phyloP scores from a whole-genome alignment of 2,329 filamentous ascomycete species.

The Xenoacremonium recifei region DNA sequence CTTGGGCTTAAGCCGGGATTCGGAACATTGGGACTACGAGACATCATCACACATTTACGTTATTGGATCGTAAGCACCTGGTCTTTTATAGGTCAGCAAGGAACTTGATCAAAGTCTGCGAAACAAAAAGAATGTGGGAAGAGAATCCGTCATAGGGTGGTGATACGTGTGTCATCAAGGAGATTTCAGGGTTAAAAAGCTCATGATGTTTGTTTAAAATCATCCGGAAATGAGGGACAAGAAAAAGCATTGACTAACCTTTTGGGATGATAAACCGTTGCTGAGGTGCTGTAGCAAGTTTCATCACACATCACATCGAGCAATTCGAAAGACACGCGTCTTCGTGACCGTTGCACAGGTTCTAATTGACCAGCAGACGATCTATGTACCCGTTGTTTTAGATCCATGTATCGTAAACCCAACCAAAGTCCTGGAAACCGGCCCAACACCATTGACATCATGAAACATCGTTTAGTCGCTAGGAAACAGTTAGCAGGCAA shows the following conservation, averaged over 20 bases:
- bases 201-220: constrained; percentile 59
- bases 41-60: constrained; percentile 12
- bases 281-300: constrained; percentile 10
- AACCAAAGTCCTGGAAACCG: constrained; percentile 42
- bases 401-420: constrained; percentile 44
- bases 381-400: constrained; percentile 44
- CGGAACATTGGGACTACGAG: constrained; percentile 10
- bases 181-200: constrained; percentile 68
- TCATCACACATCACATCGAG: constrained; percentile 22
- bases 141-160: constrained; percentile 53
- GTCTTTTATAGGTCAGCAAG: no score
- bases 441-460: constrained; percentile 34
- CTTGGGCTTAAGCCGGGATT: constrained; percentile 8
- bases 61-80: no score
- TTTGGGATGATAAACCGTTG: constrained; percentile 17
- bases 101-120: no score
- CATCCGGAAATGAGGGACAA: constrained; percentile 39
- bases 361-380: constrained; percentile 45
- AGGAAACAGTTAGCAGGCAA: constrained; percentile 36
- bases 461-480: constrained; percentile 52
- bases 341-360: constrained; percentile 32
- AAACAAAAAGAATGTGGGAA: constrained; percentile 15
- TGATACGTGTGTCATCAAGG: constrained; percentile 59
- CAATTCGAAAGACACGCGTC: constrained; percentile 15
- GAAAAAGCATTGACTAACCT: constrained; percentile 43